Evolutionary conservation across 805 yeast species (phyloP).

Genomic region (Deakozyma indianensis): DNA sequence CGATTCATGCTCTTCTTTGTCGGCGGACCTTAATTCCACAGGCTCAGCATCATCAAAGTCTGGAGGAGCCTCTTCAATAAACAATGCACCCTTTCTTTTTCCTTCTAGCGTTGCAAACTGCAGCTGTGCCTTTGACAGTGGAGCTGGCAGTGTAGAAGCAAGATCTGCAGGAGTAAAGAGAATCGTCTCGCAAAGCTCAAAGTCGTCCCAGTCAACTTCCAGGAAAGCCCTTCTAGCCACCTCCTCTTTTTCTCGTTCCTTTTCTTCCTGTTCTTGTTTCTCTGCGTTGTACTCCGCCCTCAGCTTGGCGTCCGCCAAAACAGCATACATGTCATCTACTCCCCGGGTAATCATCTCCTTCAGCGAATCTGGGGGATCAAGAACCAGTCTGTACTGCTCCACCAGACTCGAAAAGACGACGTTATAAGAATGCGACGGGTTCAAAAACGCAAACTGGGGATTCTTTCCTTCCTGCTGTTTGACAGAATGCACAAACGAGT

Average conservation of each 20-base stretch:
- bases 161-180: constrained; percentile 38
- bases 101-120: constrained; percentile 47
- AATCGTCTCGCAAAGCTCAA: constrained; percentile 53
- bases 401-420: constrained; percentile 33
- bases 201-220: constrained; percentile 80
- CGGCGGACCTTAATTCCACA: constrained; percentile 4
- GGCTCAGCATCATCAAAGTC: constrained; percentile 17
- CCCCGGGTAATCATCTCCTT: constrained; percentile 16
- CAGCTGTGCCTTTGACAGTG: constrained; percentile 43
- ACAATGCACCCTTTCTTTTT: constrained; percentile 25
- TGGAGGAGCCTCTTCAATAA: constrained; percentile 31
- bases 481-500: constrained; percentile 28
- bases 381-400: constrained; percentile 36
- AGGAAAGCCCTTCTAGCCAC: constrained; percentile 33
- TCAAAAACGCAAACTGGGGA: constrained; percentile 56
- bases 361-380: constrained; percentile 16
- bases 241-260: constrained; percentile 24
- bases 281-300: constrained; percentile 41
- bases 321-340: constrained; percentile 18
- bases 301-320: constrained; percentile 33
- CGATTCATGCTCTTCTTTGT: background rate
- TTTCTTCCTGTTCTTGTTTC: constrained; percentile 24
- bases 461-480: constrained; percentile 17
- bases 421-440: constrained; percentile 46
- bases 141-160: constrained; percentile 34